Evolutionary conservation across 768 basidiomycete genomes (phyloP), one percentile per base, ranked within the genome.

Genomic region (Mycena galopus): DNA sequence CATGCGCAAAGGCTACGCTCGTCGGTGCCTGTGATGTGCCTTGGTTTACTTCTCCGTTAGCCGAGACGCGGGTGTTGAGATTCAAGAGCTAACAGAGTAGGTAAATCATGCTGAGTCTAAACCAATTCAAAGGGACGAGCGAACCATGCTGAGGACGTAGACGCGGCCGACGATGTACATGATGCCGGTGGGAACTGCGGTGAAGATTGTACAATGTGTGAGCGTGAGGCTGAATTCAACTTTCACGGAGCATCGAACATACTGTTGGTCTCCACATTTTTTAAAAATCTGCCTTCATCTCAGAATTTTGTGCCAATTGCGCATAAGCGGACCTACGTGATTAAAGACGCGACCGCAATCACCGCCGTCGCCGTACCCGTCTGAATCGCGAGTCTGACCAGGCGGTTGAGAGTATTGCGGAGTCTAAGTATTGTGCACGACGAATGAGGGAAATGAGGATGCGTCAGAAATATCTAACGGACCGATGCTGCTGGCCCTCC

Each of bases 81-180:
- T 53, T 53, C 51, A 53, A 53, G 51, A 53, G 51, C 51, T 53
- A 53, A 25, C 51, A 53, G 51, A 53, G 12, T 53, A 53, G 51
- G 51, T 53, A 29, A 53, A 53, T 14, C 51, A 53, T 53, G 51
- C 51, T 29, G 51, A 53, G 51, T 50, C 47, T 25, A 53, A 5
- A 53, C 51, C 0, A 53, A 53, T 1, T 53, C 51, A 53, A 53
- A 53, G 51, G 27, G 51, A 53, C 7, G 27, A 29, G 51, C 51
- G 51, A 53, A 53, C 51, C 51, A 53, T 53, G 27, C 27, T 53
- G 25, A 53, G 51, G 29, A 29, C 51, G 51, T 53, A 53, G 51
- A 29, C 14, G 51, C 51, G 51, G 51, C 51, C 47, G 25, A 53
- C 10, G 16, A 7, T 53, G 51, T 53, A 53, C 51, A 53, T 53